A percentile compares a stretch with the other conserved stretches of the same genome.
phyloP scores from a whole-genome alignment of 2,329 filamentous ascomycete species.

The Tolypocladium ovalisporum region DNA sequence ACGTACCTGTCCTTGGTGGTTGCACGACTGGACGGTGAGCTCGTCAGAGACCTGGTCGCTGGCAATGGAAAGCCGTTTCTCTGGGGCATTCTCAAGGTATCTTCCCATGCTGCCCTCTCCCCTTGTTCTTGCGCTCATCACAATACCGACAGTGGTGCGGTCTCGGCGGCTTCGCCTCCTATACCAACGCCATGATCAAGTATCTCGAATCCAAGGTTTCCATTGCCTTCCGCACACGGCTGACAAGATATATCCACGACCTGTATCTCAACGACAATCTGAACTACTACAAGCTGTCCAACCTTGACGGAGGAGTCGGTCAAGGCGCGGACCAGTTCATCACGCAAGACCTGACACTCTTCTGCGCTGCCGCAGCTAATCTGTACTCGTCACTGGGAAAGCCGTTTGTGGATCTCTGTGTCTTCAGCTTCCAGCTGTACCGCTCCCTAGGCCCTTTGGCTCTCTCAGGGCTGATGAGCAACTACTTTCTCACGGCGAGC shows the following conservation, averaged over 20 bases:
- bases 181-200: constrained; percentile 99
- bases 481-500: constrained; percentile 90
- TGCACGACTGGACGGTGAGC: constrained; percentile 86
- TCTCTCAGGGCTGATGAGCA: constrained; percentile 73
- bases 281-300: constrained; percentile 92
- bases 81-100: constrained; percentile 72
- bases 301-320: constrained; percentile 84
- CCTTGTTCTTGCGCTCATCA: background rate
- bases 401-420: constrained; percentile 89
- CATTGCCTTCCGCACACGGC: constrained; percentile 88
- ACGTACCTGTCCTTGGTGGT: constrained; percentile 93
- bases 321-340: constrained; percentile 95
- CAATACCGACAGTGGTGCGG: constrained; percentile 62
- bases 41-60: constrained; percentile 91
- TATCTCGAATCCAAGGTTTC: constrained; percentile 96
- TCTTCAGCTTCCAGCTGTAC: constrained; percentile 97
- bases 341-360: constrained; percentile 89
- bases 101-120: constrained; percentile 3
- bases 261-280: constrained; percentile 89
- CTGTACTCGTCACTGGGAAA: constrained; percentile 97
- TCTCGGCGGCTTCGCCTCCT: constrained; percentile 84
- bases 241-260: constrained; percentile 95
- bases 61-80: constrained; percentile 84
- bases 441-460: constrained; percentile 82
- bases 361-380: constrained; percentile 84